Evolutionary conservation across 345 rosid species (phyloP).

Genomic region (Citrus sinensis): DNA sequence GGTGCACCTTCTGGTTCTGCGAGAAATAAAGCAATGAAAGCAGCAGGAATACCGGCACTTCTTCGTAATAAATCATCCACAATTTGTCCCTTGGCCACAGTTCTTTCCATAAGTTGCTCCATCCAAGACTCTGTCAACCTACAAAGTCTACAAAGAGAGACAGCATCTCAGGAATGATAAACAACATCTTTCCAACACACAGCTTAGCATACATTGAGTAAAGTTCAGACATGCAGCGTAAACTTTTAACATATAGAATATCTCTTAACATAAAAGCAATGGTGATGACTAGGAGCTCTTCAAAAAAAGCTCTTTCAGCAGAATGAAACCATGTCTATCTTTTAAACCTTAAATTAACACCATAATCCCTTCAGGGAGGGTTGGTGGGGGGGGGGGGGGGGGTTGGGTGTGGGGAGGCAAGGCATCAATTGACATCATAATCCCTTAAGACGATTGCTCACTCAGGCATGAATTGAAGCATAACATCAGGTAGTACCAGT

Average conservation of each 20-base stretch:
- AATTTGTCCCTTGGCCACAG: constrained; percentile 77
- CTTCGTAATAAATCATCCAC: constrained; percentile 93
- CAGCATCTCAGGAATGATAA: constrained; percentile 1
- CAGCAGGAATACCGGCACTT: constrained; percentile 99
- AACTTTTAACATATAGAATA: background rate
- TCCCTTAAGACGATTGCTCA: background rate
- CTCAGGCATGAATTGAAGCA: background rate
- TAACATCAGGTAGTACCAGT: constrained; percentile 4
- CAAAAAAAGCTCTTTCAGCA: background rate
- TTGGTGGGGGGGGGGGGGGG: background rate
- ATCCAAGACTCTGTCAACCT: constrained; percentile 90
- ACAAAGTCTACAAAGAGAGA: constrained; percentile 61
- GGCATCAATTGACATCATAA: background rate
- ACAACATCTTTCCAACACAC: background rate
- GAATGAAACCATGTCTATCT: background rate
- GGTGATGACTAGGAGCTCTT: background rate
- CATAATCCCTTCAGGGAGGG: background rate
- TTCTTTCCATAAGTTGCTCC: constrained; percentile 93
- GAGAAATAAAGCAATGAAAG: constrained; percentile 86
- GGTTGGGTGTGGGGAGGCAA: background rate
- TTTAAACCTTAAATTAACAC: background rate
- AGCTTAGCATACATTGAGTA: background rate
- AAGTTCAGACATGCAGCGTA: background rate
- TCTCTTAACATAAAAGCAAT: background rate
- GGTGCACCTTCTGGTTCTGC: constrained; percentile 95